A percentile compares a stretch with the other conserved stretches of the same genome.
These are phyloP conservation scores for Glycine latifolia DNA, from an alignment of 306 rosid genomes.

Conservation along the genomic window DNA sequence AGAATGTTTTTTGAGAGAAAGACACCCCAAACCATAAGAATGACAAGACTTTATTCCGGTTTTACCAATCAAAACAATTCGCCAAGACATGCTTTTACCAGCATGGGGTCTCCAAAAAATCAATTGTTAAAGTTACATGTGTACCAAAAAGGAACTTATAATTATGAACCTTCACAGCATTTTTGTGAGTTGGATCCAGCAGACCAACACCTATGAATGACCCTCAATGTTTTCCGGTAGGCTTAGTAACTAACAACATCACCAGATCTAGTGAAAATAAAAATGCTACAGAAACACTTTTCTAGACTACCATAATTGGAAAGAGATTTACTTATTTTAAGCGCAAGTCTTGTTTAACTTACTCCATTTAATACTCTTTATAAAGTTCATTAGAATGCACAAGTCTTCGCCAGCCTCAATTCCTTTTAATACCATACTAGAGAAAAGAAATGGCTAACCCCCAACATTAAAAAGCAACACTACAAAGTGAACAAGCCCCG, in stretches of 20 bases:
- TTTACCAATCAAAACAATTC: not conserved
- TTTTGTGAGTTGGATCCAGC: constrained; percentile 24
- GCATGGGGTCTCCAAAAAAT: constrained; percentile 13
- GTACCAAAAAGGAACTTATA: constrained; percentile 14
- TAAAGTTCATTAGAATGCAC: not conserved
- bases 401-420: not conserved
- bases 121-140: not conserved
- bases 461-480: not conserved
- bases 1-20: too few species aligned
- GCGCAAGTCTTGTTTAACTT: not conserved
- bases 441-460: not conserved
- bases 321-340: not conserved
- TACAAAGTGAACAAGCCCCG: not conserved
- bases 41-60: not conserved
- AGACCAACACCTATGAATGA: not conserved
- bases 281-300: not conserved
- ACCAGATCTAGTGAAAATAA: not conserved
- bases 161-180: constrained; percentile 12
- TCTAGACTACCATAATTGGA: not conserved
- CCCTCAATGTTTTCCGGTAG: constrained; percentile 1
- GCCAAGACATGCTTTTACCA: not conserved
- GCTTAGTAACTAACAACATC: not conserved
- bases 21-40: not conserved
- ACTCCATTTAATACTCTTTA: not conserved
- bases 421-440: not conserved